A percentile compares a stretch with the other conserved stretches of the same genome.
phyloP scores from a whole-genome alignment of 177 flowering plant species.

The Telopea speciosissima region DNA sequence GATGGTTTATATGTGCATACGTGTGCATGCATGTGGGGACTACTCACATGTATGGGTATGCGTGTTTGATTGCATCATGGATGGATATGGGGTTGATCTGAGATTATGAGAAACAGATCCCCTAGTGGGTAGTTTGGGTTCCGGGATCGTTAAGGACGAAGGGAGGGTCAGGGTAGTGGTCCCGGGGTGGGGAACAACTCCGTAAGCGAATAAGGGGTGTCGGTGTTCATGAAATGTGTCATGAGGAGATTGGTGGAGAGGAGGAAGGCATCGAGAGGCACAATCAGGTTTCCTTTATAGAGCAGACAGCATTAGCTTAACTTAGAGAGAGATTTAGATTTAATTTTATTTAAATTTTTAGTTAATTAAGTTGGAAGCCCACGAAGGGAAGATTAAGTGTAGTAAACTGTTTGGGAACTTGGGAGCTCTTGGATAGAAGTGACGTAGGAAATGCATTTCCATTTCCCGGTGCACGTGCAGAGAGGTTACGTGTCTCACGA shows the following conservation, averaged over 20 bases:
- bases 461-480: conserved; percentile 6
- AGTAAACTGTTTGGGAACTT: too few relatives aligned
- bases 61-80: too few relatives aligned
- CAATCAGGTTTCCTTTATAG: conserved; percentile 23
- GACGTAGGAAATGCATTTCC: not conserved
- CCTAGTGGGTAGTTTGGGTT: conserved; percentile 17
- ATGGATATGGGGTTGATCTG: not conserved
- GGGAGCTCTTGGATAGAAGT: not conserved
- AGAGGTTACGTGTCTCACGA: too few relatives aligned
- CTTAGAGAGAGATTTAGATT: not conserved
- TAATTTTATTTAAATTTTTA: too few relatives aligned
- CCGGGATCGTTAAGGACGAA: conserved; percentile 24
- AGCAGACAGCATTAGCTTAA: conserved; percentile 18
- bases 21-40: not conserved
- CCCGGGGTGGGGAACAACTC: conserved; percentile 8
- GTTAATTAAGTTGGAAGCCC: not conserved
- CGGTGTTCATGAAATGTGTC: conserved; percentile 31
- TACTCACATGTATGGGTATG: too few relatives aligned
- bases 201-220: conserved; percentile 39
- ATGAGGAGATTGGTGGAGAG: conserved; percentile 14
- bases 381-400: too few relatives aligned
- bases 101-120: not conserved
- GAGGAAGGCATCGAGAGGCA: conserved; percentile 26
- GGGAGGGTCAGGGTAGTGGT: conserved; percentile 1
- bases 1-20: not conserved